phyloP scores from a whole-genome alignment of 2,329 filamentous ascomycete species.

The Didymella pomorum region DNA sequence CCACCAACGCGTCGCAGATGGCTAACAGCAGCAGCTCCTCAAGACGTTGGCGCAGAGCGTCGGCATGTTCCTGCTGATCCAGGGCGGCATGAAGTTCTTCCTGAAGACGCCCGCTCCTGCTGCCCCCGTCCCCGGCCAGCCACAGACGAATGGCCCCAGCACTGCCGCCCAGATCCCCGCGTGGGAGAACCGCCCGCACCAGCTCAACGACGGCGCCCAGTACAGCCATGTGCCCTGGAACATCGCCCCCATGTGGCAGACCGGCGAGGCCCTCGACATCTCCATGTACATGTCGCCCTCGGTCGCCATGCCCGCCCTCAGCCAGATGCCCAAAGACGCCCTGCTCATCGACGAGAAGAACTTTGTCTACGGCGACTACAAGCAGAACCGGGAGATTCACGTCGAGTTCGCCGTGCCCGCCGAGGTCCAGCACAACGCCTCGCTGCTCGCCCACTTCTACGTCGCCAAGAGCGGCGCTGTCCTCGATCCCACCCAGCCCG shows the following conservation, averaged over 20 bases:
- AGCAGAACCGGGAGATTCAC: slow-evolving; percentile 78
- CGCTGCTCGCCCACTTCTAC: slow-evolving; percentile 94
- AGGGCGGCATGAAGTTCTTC: slow-evolving; percentile 65
- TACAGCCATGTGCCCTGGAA: slow-evolving; percentile 72
- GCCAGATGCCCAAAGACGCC: slow-evolving; percentile 69
- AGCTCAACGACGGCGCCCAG: slow-evolving; percentile 61
- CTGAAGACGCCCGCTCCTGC: slow-evolving; percentile 42
- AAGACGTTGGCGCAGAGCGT: slow-evolving; percentile 61
- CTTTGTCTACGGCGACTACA: slow-evolving; percentile 80
- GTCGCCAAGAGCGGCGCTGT: slow-evolving; percentile 77
- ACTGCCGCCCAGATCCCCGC: slow-evolving; percentile 47
- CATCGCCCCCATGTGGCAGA: slow-evolving; percentile 87
- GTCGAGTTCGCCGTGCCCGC: slow-evolving; percentile 79
- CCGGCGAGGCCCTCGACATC: slow-evolving; percentile 80
- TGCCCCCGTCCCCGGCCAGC: slow-evolving; percentile 10
- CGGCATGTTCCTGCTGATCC: slow-evolving; percentile 66
- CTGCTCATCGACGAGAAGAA: slow-evolving; percentile 81
- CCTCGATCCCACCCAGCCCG: slow-evolving; percentile 75
- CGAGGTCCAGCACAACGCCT: slow-evolving; percentile 88
- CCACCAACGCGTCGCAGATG: slow-evolving; percentile 26
- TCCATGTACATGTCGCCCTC: slow-evolving; percentile 83
- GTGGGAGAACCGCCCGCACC: slow-evolving; percentile 47
- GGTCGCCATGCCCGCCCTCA: slow-evolving; percentile 72
- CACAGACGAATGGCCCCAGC: slow-evolving; percentile 24
- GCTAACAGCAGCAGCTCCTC: slow-evolving; percentile 35